phyloP scores from a whole-genome alignment of 805 yeast genomes.

The Ascoidea rubescens region DNA sequence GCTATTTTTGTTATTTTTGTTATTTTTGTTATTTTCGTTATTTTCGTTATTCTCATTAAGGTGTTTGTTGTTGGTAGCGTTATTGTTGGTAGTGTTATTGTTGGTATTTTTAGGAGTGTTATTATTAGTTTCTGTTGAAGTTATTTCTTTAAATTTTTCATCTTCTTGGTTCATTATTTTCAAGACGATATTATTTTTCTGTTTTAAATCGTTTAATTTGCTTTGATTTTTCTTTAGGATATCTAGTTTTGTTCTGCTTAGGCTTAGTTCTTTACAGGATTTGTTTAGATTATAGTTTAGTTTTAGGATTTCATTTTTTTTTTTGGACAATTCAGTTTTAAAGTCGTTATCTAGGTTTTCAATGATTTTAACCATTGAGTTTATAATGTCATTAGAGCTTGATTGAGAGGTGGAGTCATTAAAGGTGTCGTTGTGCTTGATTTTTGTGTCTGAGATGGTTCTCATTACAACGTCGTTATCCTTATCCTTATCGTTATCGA shows the following conservation, averaged over 20 bases:
- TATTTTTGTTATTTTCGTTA: too few species aligned
- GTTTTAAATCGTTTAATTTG: conserved; percentile 33
- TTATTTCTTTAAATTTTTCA: conserved; percentile 28
- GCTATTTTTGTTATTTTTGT: too few species aligned
- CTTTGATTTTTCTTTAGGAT: conserved; percentile 32
- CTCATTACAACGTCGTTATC: not conserved
- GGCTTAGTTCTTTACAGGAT: conserved; percentile 37
- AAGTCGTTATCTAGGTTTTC: conserved; percentile 42
- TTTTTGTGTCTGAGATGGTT: not conserved
- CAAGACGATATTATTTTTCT: conserved; percentile 41
- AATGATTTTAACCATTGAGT: conserved; percentile 37
- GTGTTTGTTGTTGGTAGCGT: too few species aligned
- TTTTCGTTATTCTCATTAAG: too few species aligned
- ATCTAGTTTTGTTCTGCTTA: conserved; percentile 34
- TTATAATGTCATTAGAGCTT: conserved; percentile 29
- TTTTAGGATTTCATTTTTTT: conserved; percentile 35
- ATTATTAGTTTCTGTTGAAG: conserved; percentile 12
- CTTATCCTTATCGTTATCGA: not conserved
- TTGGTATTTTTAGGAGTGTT: conserved; percentile 17
- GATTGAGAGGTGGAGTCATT: conserved; percentile 10
- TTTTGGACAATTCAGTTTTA: conserved; percentile 37
- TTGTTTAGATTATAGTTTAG: conserved; percentile 44
- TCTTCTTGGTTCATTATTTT: conserved; percentile 56
- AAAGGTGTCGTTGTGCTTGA: not conserved
- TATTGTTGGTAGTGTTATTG: conserved; percentile 3